Percentiles rank a stretch among this genome's conserved stretches.
phyloP scores from a whole-genome alignment of 2,329 filamentous ascomycete species.

The Eurotiales sp. region DNA sequence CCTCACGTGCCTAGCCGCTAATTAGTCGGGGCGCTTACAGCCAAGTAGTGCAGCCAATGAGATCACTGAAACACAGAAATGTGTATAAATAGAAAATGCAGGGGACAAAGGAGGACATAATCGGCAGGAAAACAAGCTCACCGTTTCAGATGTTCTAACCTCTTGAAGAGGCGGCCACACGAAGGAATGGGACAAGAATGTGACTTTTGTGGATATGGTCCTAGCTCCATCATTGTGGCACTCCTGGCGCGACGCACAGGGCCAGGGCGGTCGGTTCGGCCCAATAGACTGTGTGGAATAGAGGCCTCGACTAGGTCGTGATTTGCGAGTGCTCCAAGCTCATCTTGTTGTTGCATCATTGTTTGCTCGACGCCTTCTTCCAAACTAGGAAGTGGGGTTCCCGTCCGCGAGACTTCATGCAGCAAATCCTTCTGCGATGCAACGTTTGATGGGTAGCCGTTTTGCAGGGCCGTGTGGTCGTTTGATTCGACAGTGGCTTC shows the following conservation, averaged over 20 bases:
- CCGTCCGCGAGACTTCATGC: conserved; percentile 76
- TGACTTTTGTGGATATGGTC: conserved; percentile 94
- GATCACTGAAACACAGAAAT: conserved; percentile 5
- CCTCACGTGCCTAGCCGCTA: conserved; percentile 79
- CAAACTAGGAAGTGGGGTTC: conserved; percentile 80
- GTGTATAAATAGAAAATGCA: conserved; percentile 23
- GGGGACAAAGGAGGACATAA: neutral
- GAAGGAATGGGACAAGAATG: conserved; percentile 99
- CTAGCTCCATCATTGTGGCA: conserved; percentile 93
- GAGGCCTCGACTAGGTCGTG: conserved; percentile 58
- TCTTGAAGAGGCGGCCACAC: conserved; percentile 95
- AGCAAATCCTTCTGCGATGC: conserved; percentile 75
- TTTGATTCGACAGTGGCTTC: conserved; percentile 77
- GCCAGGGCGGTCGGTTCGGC: conserved; percentile 60
- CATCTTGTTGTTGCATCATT: conserved; percentile 48
- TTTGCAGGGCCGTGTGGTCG: conserved; percentile 66
- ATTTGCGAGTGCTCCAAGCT: conserved; percentile 62
- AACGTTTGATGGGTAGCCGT: conserved; percentile 65
- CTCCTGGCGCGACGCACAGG: conserved; percentile 87
- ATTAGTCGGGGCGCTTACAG: conserved; percentile 50
- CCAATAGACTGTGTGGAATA: conserved; percentile 55
- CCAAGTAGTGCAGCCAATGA: conserved; percentile 34
- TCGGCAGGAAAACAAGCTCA: conserved; percentile 51
- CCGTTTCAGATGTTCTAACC: conserved; percentile 98
- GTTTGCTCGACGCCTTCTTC: conserved; percentile 76